Conservation (phyloP, 2,329 filamentous ascomycete genomes). For the Drechmeria coniospora region DNA sequence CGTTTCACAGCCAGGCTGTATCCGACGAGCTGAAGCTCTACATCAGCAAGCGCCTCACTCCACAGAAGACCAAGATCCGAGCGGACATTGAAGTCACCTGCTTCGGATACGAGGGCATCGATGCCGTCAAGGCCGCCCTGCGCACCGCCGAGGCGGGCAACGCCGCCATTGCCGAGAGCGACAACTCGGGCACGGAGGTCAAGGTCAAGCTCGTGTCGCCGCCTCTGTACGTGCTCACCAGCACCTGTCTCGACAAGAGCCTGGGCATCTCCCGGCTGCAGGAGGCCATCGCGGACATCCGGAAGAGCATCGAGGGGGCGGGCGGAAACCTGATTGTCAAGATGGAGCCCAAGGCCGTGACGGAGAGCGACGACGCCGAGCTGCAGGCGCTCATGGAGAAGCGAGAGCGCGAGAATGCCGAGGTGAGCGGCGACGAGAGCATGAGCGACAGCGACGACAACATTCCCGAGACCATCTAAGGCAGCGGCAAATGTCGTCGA, state of each 20-base stretch:
- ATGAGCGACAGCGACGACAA: conserved; percentile 91
- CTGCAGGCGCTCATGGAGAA: conserved; percentile 98
- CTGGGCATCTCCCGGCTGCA: conserved; percentile 73
- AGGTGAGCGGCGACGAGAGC: conserved; percentile 95
- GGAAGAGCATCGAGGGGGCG: conserved; percentile 59
- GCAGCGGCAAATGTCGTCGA: neutral
- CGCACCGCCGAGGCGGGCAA: conserved; percentile 85
- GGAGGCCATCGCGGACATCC: conserved; percentile 78
- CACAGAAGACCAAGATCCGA: conserved; percentile 96
- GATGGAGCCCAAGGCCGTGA: conserved; percentile 99
- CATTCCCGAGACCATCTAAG: conserved; percentile 25
- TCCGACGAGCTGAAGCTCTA: conserved; percentile 85
- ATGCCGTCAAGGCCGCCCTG: conserved; percentile 88
- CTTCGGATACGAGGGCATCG: conserved; percentile 94
- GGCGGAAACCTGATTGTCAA: conserved; percentile 76
- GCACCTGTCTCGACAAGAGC: conserved; percentile 86
- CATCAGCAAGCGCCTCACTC: conserved; percentile 92
- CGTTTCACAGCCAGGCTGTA: conserved; percentile 72
- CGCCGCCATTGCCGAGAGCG: conserved; percentile 38
- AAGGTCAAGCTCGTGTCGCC: conserved; percentile 98
- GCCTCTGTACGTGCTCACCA: conserved; percentile 90
- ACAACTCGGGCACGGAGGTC: conserved; percentile 61
- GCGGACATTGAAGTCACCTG: conserved; percentile 94
- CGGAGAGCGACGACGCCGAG: conserved; percentile 94
- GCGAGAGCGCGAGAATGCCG: conserved; percentile 91